Conservation (phyloP, 2,329 filamentous ascomycete genomes). For the Neofusicoccum ribis region DNA sequence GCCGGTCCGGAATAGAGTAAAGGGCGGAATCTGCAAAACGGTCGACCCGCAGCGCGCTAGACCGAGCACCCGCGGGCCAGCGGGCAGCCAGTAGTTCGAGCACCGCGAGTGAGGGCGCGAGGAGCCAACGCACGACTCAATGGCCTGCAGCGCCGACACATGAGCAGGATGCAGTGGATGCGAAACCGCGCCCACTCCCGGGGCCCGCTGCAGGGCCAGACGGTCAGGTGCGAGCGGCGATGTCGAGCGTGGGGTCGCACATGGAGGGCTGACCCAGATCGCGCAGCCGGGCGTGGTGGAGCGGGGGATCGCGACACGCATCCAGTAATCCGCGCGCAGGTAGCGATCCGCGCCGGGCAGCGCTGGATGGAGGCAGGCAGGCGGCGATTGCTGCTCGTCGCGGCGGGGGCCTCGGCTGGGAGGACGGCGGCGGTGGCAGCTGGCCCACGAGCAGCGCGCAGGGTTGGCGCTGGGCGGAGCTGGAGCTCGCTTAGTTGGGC, state of each 20-base stretch:
- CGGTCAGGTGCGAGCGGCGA: neutral
- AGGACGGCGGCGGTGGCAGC: no score
- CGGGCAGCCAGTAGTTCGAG: neutral
- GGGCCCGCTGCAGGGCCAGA: neutral
- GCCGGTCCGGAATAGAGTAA: neutral
- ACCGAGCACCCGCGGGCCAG: neutral
- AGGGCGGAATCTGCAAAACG: slow-evolving; percentile 1
- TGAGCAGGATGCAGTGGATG: neutral
- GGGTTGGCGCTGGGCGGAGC: neutral
- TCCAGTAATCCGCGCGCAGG: neutral
- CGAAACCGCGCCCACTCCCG: neutral
- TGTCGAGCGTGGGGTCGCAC: neutral
- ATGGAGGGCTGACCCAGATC: neutral
- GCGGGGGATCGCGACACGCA: neutral
- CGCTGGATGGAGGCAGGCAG: neutral
- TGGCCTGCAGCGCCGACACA: neutral
- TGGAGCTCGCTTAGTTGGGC: neutral
- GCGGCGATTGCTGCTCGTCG: neutral
- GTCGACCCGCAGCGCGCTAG: neutral
- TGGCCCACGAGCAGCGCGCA: no score
- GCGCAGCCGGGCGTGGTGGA: neutral
- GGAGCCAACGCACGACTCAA: neutral
- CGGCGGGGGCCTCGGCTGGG: no score
- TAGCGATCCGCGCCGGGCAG: neutral
- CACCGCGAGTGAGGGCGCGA: neutral